Evolutionary conservation across 2,329 filamentous ascomycete genomes (phyloP).

Genomic region (Fusarium verrucosum): DNA sequence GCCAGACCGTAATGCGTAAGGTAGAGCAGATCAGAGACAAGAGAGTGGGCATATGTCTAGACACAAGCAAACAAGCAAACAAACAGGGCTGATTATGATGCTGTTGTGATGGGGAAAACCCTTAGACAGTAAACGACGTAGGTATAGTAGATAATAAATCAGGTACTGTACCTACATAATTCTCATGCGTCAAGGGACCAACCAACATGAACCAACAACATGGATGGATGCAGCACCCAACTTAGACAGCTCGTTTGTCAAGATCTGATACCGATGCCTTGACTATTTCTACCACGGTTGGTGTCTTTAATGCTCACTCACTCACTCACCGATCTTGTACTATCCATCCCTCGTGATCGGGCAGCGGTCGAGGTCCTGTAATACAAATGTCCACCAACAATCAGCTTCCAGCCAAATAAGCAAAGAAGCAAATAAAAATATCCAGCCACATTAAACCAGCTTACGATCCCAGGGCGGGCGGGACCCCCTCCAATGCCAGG

Average conservation of each 20-base stretch:
- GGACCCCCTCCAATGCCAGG: conserved; percentile 25
- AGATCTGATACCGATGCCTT: neutral
- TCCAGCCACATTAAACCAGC: conserved; percentile 31
- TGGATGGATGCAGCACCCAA: neutral
- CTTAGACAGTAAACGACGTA: neutral
- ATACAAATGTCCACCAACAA: conserved; percentile 16
- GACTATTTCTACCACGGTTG: neutral
- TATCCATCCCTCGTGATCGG: neutral
- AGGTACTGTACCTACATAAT: too few relatives aligned
- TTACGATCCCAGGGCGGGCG: conserved; percentile 29
- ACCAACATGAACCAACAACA: neutral
- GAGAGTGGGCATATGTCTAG: neutral
- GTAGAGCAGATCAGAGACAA: conserved; percentile 26
- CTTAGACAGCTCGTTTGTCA: neutral
- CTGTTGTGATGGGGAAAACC: conserved; percentile 8
- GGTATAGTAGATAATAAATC: neutral
- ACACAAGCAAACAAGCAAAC: neutral
- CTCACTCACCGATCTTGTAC: neutral
- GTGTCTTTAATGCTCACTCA: neutral
- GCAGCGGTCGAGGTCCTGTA: neutral
- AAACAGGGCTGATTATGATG: conserved; percentile 20
- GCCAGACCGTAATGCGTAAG: conserved; percentile 20
- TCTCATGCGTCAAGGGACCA: conserved; percentile 15
- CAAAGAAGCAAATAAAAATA: conserved; percentile 35
- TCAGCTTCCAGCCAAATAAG: conserved; percentile 16